phyloP scores from a whole-genome alignment of 805 yeast genomes.

The Teunomyces funiuensis region DNA sequence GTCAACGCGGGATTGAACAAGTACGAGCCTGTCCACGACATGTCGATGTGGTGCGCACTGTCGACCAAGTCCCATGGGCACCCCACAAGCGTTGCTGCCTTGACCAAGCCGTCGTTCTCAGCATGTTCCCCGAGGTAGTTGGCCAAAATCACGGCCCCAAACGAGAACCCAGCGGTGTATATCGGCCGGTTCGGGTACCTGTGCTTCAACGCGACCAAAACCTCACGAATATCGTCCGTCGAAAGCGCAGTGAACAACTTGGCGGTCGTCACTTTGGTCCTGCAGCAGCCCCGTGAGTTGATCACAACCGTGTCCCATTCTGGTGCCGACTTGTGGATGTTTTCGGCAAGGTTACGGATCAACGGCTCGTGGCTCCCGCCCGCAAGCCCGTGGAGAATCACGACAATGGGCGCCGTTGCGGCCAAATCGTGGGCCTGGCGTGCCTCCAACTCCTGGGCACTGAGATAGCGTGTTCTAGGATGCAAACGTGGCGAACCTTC shows the following conservation, averaged over 20 bases:
- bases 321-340: conserved; percentile 7
- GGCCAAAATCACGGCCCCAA: conserved; percentile 71
- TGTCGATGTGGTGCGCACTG: conserved; percentile 45
- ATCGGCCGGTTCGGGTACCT: conserved; percentile 61
- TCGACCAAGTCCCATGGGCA: conserved; percentile 76
- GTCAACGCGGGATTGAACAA: conserved; percentile 35
- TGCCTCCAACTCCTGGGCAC: conserved; percentile 44
- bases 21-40: conserved; percentile 33
- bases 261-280: conserved; percentile 67
- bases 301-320: conserved; percentile 67
- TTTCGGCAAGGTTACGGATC: conserved; percentile 55
- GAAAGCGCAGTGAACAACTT: conserved; percentile 68
- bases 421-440: conserved; percentile 12
- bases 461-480: conserved; percentile 52
- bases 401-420: conserved; percentile 55
- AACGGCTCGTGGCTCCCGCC: conserved; percentile 86
- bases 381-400: conserved; percentile 72
- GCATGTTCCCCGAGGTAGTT: conserved; percentile 62
- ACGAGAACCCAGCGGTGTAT: conserved; percentile 74
- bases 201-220: conserved; percentile 49
- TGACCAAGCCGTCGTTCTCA: conserved; percentile 30
- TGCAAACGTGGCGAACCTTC: conserved; percentile 43
- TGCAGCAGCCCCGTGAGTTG: conserved; percentile 76
- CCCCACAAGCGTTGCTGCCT: conserved; percentile 55
- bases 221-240: conserved; percentile 65